A percentile compares a stretch with the other conserved stretches of the same genome.
Evolutionary conservation across 176 grass and related monocot species (phyloP).

Genomic region (Metroxylon sagu): DNA sequence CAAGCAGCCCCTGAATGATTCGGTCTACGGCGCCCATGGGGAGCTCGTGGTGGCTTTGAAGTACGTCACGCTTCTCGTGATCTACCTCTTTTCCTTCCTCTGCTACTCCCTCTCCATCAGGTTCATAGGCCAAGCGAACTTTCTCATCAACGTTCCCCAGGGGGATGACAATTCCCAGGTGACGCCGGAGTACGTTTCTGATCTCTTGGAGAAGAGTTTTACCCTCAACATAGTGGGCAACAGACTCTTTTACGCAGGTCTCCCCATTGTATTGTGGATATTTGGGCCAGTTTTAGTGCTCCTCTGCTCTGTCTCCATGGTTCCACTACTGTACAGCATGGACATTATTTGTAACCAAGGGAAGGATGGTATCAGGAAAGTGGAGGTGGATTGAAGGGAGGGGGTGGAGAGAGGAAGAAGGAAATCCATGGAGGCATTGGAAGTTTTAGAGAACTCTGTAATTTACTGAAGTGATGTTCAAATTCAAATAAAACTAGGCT

Average conservation of each 20-base stretch:
- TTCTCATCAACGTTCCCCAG: slow-evolving; percentile 67
- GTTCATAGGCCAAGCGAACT: slow-evolving; percentile 82
- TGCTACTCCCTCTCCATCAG: slow-evolving; percentile 79
- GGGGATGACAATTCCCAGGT: not conserved
- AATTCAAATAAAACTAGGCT: too few species aligned
- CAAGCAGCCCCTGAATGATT: slow-evolving; percentile 73
- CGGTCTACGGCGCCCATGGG: slow-evolving; percentile 79
- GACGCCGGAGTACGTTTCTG: slow-evolving; percentile 32
- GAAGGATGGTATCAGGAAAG: too few species aligned
- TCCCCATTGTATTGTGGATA: slow-evolving; percentile 77
- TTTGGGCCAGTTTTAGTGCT: slow-evolving; percentile 82
- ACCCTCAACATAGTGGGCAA: slow-evolving; percentile 67
- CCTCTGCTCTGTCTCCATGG: slow-evolving; percentile 44
- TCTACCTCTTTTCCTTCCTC: slow-evolving; percentile 85
- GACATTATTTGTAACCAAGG: slow-evolving; percentile 23
- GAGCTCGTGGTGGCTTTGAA: slow-evolving; percentile 96
- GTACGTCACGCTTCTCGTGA: slow-evolving; percentile 68
- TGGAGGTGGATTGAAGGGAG: too few species aligned
- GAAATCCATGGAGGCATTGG: too few species aligned
- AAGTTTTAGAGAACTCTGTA: too few species aligned
- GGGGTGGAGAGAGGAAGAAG: too few species aligned
- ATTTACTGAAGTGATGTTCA: too few species aligned
- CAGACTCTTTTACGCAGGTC: slow-evolving; percentile 71
- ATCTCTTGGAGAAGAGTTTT: slow-evolving; percentile 53
- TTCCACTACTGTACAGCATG: slow-evolving; percentile 73